A percentile compares a stretch with the other conserved stretches of the same genome.
Evolutionary conservation across 129 eudicot genomes (phyloP).

Genomic region (Pulicaria dysenterica): DNA sequence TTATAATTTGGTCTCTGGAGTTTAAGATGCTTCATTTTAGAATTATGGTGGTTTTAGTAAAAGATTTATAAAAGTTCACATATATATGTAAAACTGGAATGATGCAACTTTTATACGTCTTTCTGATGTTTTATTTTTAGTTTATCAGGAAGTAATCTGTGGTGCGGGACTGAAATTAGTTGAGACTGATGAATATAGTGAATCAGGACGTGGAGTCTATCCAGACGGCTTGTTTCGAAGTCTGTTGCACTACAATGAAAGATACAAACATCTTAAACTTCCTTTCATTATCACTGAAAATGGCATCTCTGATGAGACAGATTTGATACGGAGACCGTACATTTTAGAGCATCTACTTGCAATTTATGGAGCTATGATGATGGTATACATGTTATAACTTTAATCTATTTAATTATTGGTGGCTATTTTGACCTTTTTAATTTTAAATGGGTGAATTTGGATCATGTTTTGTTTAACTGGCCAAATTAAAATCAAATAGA

Average conservation of each 20-base stretch:
- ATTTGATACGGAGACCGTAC: constrained; percentile 85
- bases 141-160: constrained; percentile 71
- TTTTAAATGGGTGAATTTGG: neutral
- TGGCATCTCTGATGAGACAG: constrained; percentile 92
- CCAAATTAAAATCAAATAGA: neutral
- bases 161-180: constrained; percentile 82
- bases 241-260: constrained; percentile 78
- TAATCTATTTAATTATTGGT: constrained; percentile 15
- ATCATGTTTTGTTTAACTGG: neutral
- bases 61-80: neutral
- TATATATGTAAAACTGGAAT: neutral
- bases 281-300: constrained; percentile 92
- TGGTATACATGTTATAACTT: constrained; percentile 46
- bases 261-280: constrained; percentile 78
- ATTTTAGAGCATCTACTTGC: constrained; percentile 90
- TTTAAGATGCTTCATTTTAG: neutral
- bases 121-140: constrained; percentile 24
- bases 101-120: constrained; percentile 1
- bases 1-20: too few species aligned
- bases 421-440: neutral
- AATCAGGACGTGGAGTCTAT: constrained; percentile 97
- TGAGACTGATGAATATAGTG: constrained; percentile 88
- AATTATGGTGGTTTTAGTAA: neutral
- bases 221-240: constrained; percentile 94
- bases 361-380: constrained; percentile 83